Percentiles rank a stretch among this genome's conserved stretches.
Evolutionary conservation across 768 basidiomycete genomes (phyloP).

Genomic region (Suillus plorans): DNA sequence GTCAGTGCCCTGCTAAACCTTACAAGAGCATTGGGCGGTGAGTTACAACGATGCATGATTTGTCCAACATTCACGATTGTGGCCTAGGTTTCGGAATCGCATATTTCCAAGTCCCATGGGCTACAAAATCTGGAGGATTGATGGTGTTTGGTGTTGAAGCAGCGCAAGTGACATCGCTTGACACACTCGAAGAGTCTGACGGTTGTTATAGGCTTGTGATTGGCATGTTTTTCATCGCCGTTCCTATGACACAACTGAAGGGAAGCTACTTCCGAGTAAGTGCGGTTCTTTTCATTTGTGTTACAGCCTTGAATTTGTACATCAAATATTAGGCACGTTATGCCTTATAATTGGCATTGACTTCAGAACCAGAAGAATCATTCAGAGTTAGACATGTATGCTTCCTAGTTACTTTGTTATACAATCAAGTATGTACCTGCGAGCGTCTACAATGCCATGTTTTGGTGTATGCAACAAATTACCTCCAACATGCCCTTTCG

Average conservation of each 20-base stretch:
- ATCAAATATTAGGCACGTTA: constrained; percentile 20
- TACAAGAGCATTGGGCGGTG: constrained; percentile 33
- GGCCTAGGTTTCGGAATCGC: constrained; percentile 36
- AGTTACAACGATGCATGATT: constrained; percentile 6
- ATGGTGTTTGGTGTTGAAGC: constrained; percentile 39
- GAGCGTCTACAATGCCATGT: too few relatives aligned
- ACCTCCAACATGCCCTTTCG: too few relatives aligned
- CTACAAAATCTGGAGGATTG: constrained; percentile 33
- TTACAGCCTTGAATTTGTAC: not conserved
- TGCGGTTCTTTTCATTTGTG: not conserved
- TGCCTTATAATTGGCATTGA: constrained; percentile 3
- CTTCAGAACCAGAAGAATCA: not conserved
- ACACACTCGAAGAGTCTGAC: not conserved
- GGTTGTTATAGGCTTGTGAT: constrained; percentile 25
- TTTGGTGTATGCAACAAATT: not conserved
- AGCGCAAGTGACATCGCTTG: constrained; percentile 23
- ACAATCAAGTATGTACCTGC: too few relatives aligned
- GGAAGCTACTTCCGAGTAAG: constrained; percentile 36
- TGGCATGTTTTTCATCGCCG: constrained; percentile 35
- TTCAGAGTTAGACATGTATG: too few relatives aligned
- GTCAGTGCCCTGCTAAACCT: constrained; percentile 44
- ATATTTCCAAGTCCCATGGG: constrained; percentile 42
- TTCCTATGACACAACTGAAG: constrained; percentile 36
- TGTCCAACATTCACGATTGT: not conserved
- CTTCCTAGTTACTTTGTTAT: too few relatives aligned